phyloP scores from a whole-genome alignment of 257 asterid species.

The Rubia yunnanensis region DNA sequence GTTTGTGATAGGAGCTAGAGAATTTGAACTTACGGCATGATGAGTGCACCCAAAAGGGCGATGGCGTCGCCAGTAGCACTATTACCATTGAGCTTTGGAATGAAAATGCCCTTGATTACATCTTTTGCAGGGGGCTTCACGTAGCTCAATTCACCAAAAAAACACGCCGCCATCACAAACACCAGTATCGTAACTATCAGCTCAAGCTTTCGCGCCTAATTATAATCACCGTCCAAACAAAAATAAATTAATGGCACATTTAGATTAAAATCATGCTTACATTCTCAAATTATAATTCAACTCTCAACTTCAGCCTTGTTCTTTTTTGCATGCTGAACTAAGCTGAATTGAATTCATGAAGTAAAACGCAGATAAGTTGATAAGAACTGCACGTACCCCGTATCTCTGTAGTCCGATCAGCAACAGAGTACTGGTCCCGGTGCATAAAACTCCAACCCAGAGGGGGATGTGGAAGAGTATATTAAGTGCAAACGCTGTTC shows the following conservation, averaged over 20 bases:
- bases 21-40: constrained; percentile 76
- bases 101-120: constrained; percentile 66
- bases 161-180: constrained; percentile 82
- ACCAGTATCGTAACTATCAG: constrained; percentile 61
- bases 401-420: constrained; percentile 69
- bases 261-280: too few species aligned
- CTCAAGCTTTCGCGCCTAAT: constrained; percentile 84
- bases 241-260: too few species aligned
- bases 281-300: too few species aligned
- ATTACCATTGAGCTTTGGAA: constrained; percentile 66
- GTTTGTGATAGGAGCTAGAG: too few species aligned
- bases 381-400: constrained; percentile 61
- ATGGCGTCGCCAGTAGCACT: constrained; percentile 82
- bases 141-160: constrained; percentile 69
- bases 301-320: too few species aligned
- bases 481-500: constrained; percentile 88
- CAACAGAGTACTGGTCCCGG: constrained; percentile 78
- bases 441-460: constrained; percentile 84
- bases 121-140: constrained; percentile 69
- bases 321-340: too few species aligned
- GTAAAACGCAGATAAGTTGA: not conserved
- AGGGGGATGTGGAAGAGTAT: constrained; percentile 71
- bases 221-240: not conserved
- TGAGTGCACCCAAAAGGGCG: constrained; percentile 84
- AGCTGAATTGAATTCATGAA: not conserved